A percentile compares a stretch with the other conserved stretches of the same genome.
Evolutionary conservation across 1,284 basidiomycete species (phyloP).

Genomic region (Cutaneotrichosporon sp.): DNA sequence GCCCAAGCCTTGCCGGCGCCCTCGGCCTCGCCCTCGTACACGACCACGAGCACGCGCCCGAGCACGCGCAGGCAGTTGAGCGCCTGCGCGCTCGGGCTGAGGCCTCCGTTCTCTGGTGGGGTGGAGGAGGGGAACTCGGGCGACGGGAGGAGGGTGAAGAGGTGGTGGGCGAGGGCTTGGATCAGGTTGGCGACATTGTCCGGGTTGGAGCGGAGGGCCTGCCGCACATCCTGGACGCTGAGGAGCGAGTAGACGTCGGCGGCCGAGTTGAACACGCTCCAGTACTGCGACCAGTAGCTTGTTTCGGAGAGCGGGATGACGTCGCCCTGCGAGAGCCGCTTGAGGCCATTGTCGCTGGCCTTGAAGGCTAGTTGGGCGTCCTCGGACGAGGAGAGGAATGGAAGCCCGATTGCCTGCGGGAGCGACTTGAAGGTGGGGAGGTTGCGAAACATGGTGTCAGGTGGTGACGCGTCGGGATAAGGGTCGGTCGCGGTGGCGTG

Average conservation of each 20-base stretch:
- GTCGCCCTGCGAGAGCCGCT: conserved; percentile 67
- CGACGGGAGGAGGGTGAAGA: conserved; percentile 78
- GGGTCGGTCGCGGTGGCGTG: background rate
- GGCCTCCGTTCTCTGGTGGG: conserved; percentile 49
- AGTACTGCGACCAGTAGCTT: conserved; percentile 83
- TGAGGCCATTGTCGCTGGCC: conserved; percentile 73
- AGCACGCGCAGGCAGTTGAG: conserved; percentile 85
- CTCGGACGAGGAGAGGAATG: conserved; percentile 61
- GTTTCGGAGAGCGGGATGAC: conserved; percentile 70
- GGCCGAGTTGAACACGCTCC: conserved; percentile 76
- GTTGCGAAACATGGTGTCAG: conserved; percentile 37
- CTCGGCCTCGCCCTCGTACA: conserved; percentile 77
- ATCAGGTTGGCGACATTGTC: conserved; percentile 82
- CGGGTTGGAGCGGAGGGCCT: conserved; percentile 75
- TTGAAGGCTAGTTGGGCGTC: conserved; percentile 86
- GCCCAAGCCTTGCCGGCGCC: conserved; percentile 16
- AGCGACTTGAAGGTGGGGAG: conserved; percentile 50
- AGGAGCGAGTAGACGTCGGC: conserved; percentile 87
- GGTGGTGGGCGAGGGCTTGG: conserved; percentile 67
- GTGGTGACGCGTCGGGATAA: background rate
- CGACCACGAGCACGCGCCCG: conserved; percentile 78
- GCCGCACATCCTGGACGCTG: conserved; percentile 78
- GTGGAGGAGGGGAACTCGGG: conserved; percentile 69
- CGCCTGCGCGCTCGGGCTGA: conserved; percentile 66
- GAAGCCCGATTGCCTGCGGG: conserved; percentile 52